These are phyloP conservation scores for Thelephora terrestris DNA, from an alignment of 1,284 basidiomycete species.

Conservation along the genomic window DNA sequence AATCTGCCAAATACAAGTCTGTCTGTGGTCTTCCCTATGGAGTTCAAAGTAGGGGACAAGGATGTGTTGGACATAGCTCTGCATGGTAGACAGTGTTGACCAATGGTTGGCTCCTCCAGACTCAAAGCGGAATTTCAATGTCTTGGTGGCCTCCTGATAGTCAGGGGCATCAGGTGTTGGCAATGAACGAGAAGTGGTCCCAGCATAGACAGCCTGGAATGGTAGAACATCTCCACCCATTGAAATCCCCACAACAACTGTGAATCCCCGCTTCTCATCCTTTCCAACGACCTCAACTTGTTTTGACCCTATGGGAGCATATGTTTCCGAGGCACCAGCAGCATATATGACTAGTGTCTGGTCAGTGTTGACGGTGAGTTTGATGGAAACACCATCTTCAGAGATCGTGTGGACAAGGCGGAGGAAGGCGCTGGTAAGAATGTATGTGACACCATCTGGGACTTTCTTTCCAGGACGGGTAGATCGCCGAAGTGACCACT, in stretches of 20 bases:
- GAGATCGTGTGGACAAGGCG: no score
- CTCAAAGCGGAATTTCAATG: no score
- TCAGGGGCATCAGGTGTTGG: no score
- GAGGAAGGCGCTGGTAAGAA: no score
- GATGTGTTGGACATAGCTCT: conserved; percentile 12
- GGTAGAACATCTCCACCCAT: conserved; percentile 20
- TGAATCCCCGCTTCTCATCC: conserved; percentile 27
- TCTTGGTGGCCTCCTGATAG: no score
- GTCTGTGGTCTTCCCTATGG: not conserved
- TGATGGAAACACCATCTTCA: conserved; percentile 13
- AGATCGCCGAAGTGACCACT: no score
- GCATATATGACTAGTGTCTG: conserved; percentile 13
- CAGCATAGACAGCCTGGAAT: conserved; percentile 20
- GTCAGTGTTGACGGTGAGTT: conserved; percentile 21
- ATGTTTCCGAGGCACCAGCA: conserved; percentile 8
- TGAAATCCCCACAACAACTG: conserved; percentile 20
- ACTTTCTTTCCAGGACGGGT: no score
- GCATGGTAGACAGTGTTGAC: conserved; percentile 13
- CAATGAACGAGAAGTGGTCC: conserved; percentile 10
- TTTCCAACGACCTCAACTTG: conserved; percentile 20
- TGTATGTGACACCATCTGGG: no score
- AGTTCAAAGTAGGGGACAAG: conserved; percentile 15
- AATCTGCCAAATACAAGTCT: conserved; percentile 13
- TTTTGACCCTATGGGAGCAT: conserved; percentile 14
- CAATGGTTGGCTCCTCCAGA: conserved; percentile 7